Evolutionary conservation across 768 basidiomycete genomes (phyloP).

Genomic region (Tulasnella sp.): DNA sequence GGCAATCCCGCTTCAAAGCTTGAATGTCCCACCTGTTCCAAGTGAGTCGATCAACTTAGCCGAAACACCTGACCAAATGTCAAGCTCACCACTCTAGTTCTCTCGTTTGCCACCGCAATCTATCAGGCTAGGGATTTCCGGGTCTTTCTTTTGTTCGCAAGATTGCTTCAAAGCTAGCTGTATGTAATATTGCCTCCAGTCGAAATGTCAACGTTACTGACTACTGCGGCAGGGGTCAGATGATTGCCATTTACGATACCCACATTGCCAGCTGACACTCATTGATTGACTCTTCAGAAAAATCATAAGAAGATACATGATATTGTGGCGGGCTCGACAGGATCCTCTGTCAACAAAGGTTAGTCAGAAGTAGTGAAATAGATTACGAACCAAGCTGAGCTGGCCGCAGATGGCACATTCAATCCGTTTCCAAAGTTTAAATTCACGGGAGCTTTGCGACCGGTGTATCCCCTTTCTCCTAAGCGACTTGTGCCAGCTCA

Average conservation of each 20-base stretch:
- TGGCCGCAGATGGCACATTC: constrained; percentile 49
- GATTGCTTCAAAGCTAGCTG: constrained; percentile 94
- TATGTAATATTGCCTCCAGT: constrained; percentile 24
- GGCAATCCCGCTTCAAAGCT: constrained; percentile 75
- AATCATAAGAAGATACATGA: constrained; percentile 67
- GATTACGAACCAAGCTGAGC: background rate
- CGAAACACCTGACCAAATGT: constrained; percentile 16
- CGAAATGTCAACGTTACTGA: background rate
- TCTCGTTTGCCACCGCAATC: background rate
- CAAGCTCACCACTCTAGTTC: background rate
- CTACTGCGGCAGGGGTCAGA: constrained; percentile 10
- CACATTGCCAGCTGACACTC: background rate
- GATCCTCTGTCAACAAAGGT: constrained; percentile 22
- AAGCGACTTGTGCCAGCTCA: constrained; percentile 65
- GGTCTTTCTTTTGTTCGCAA: constrained; percentile 87
- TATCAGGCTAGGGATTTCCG: constrained; percentile 58
- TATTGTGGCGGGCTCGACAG: constrained; percentile 25
- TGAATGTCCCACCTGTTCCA: constrained; percentile 89
- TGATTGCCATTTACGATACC: background rate
- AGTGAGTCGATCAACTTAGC: constrained; percentile 38
- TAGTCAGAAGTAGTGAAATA: constrained; percentile 3
- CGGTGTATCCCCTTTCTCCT: constrained; percentile 77
- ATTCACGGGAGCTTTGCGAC: constrained; percentile 71
- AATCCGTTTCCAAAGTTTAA: constrained; percentile 64
- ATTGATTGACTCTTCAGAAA: constrained; percentile 40